Evolutionary conservation across 2,329 filamentous ascomycete species (phyloP).

Genomic region (Corynespora cassiicola): DNA sequence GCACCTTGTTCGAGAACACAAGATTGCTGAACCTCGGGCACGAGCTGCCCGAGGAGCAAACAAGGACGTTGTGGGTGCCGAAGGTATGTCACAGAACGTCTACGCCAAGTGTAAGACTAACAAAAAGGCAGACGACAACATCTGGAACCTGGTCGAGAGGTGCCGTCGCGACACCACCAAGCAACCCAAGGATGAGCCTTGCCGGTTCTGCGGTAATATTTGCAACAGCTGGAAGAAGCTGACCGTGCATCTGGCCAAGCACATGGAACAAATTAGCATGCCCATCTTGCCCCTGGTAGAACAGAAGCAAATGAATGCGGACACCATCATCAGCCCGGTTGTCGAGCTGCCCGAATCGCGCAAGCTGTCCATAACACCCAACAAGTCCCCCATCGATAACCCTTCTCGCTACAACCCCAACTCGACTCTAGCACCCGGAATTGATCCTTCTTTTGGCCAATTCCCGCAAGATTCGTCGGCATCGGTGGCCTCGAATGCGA

Average conservation of each 20-base stretch:
- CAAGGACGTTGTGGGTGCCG: no score
- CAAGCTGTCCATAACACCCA: conserved; percentile 36
- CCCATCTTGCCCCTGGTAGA: conserved; percentile 67
- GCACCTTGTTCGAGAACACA: conserved; percentile 90
- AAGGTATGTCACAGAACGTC: no score
- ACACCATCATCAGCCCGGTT: conserved; percentile 46
- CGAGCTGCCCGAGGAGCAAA: conserved; percentile 65
- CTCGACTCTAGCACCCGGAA: conserved; percentile 37
- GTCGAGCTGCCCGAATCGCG: conserved; percentile 43
- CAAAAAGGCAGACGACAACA: conserved; percentile 59
- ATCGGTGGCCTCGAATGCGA: conserved; percentile 29
- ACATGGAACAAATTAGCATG: conserved; percentile 91
- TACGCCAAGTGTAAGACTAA: conserved; percentile 17
- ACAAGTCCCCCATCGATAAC: conserved; percentile 37
- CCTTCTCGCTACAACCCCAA: conserved; percentile 36
- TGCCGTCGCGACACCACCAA: conserved; percentile 75
- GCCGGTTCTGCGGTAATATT: conserved; percentile 82
- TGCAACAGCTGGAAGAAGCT: conserved; percentile 91
- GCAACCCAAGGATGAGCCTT: conserved; percentile 76
- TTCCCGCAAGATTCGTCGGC: conserved; percentile 28
- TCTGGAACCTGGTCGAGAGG: conserved; percentile 78
- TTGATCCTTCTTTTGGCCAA: conserved; percentile 35
- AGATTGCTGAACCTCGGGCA: conserved; percentile 79
- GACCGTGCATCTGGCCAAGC: conserved; percentile 90
- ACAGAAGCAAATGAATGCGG: conserved; percentile 45